A percentile compares a stretch with the other conserved stretches of the same genome.
Evolutionary conservation across 2,329 filamentous ascomycete genomes (phyloP).

Genomic region (Cercospora sp.): DNA sequence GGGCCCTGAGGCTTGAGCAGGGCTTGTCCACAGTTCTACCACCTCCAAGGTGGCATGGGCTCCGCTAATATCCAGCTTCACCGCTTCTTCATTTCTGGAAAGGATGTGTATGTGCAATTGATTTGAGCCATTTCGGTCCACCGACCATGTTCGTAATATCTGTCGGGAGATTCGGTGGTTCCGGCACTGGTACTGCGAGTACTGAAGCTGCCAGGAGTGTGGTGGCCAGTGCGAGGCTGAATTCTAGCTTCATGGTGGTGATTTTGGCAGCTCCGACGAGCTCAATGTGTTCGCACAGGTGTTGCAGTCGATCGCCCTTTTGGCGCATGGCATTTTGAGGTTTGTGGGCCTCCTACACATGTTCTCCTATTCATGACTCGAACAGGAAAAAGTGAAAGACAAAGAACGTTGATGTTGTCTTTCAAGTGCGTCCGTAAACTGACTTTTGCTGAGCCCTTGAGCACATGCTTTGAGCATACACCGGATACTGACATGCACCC

Average conservation of each 20-base stretch:
- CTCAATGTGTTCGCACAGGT: background rate
- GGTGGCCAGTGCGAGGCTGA: background rate
- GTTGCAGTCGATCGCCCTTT: background rate
- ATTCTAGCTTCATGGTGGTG: background rate
- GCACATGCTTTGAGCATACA: background rate
- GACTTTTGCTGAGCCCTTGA: background rate
- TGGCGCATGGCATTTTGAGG: background rate
- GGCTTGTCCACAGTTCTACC: background rate
- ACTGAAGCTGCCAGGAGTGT: background rate
- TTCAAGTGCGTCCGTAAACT: background rate
- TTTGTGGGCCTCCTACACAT: background rate
- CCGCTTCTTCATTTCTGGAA: background rate
- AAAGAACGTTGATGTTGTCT: conserved; percentile 6
- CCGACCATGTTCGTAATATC: conserved; percentile 9
- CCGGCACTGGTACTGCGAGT: background rate
- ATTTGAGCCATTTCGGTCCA: background rate
- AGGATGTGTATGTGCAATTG: background rate
- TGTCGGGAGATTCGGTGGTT: conserved; percentile 1
- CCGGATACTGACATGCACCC: background rate
- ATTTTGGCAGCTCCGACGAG: background rate
- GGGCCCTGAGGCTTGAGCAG: background rate
- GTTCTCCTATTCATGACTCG: conserved; percentile 3
- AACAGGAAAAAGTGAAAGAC: background rate
- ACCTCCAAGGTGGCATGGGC: background rate
- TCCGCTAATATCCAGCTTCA: too few species aligned